Percentiles rank a stretch among this genome's conserved stretches.
These are phyloP conservation scores for Hymenoscyphus linearis DNA, from an alignment of 2,329 filamentous ascomycete genomes.

Conservation along the genomic window DNA sequence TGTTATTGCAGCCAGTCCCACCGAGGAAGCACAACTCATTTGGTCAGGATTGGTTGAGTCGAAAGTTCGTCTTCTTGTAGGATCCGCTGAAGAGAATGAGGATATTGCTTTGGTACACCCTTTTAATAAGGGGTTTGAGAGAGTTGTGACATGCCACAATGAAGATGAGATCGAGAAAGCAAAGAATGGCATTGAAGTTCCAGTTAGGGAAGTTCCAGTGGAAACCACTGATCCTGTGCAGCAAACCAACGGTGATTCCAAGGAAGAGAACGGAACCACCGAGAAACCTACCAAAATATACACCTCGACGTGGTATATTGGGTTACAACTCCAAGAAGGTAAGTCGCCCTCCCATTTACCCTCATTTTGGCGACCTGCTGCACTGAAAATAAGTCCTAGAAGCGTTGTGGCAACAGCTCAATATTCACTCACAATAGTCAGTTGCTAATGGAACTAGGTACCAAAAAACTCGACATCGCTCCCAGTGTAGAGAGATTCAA, in stretches of 20 bases:
- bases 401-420: slow-evolving; percentile 1
- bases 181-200: slow-evolving; percentile 54
- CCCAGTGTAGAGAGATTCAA: slow-evolving; percentile 84
- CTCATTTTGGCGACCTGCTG: slow-evolving; percentile 6
- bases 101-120: slow-evolving; percentile 81
- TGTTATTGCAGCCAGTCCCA: slow-evolving; percentile 75
- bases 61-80: slow-evolving; percentile 80
- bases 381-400: slow-evolving; percentile 9
- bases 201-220: slow-evolving; percentile 37
- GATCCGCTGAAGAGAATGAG: slow-evolving; percentile 72
- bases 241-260: slow-evolving; percentile 37
- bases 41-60: slow-evolving; percentile 95
- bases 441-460: slow-evolving; percentile 43
- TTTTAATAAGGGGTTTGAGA: slow-evolving; percentile 89
- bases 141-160: slow-evolving; percentile 64
- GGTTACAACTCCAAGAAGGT: slow-evolving; percentile 74
- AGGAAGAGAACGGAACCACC: slow-evolving; percentile 37
- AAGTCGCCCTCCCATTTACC: slow-evolving; percentile 31
- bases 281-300: slow-evolving; percentile 48
- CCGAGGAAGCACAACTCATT: slow-evolving; percentile 75
- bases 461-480: slow-evolving; percentile 71
- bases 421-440: slow-evolving; percentile 16
- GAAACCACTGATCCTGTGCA: slow-evolving; percentile 35
- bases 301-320: slow-evolving; percentile 93
- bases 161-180: slow-evolving; percentile 58